Evolutionary conservation across 257 asterid species (phyloP).

Genomic region (Paulownia fortunei): DNA sequence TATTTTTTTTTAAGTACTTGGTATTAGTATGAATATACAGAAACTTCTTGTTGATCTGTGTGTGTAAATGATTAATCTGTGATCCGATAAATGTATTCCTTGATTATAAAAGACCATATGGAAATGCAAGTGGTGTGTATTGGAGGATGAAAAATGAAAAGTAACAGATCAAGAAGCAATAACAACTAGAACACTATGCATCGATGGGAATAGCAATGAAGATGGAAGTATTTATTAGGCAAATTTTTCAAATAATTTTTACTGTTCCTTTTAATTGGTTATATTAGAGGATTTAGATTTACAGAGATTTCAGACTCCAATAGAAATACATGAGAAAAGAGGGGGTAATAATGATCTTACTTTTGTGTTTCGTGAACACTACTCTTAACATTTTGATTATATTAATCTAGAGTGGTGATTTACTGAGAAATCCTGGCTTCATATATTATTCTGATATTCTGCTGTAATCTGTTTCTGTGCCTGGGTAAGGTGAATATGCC

Average conservation of each 20-base stretch:
- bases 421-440: not conserved
- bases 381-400: not conserved
- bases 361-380: not conserved
- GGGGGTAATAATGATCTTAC: not conserved
- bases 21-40: not conserved
- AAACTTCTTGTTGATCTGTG: not conserved
- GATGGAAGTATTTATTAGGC: not conserved
- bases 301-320: not conserved
- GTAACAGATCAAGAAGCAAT: conserved; percentile 3
- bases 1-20: not conserved
- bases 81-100: not conserved
- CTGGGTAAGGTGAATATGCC: not conserved
- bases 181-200: not conserved
- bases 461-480: not conserved
- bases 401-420: not conserved
- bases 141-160: conserved; percentile 5
- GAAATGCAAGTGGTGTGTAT: not conserved
- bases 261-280: not conserved
- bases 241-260: not conserved
- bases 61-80: not conserved
- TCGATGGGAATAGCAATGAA: not conserved
- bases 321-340: not conserved
- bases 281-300: not conserved
- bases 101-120: not conserved
- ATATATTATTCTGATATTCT: not conserved